These are phyloP conservation scores for Cutaneotrichosporon spelunceum DNA, from an alignment of 1,284 basidiomycete genomes.

Conservation along the genomic window DNA sequence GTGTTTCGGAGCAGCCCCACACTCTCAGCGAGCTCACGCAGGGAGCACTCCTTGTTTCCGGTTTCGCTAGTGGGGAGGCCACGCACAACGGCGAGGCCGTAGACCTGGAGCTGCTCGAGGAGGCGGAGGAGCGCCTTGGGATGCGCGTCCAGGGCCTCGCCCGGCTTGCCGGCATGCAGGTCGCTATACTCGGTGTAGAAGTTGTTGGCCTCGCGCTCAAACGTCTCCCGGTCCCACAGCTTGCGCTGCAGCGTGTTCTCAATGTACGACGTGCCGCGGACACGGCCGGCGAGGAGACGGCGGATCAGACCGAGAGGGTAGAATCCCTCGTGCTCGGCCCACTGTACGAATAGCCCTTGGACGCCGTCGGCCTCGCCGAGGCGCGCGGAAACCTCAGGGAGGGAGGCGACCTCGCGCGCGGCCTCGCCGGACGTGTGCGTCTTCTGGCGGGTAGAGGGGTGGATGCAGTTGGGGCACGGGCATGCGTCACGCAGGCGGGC, in stretches of 20 bases:
- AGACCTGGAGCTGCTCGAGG: constrained; percentile 50
- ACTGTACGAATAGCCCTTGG: constrained; percentile 16
- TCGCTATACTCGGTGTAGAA: constrained; percentile 18
- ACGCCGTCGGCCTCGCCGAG: constrained; percentile 29
- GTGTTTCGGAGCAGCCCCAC: constrained; percentile 79
- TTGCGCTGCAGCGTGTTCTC: constrained; percentile 14
- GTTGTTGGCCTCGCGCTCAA: not conserved
- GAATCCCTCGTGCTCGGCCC: constrained; percentile 15
- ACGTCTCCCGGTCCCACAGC: constrained; percentile 17
- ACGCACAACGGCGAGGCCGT: constrained; percentile 57
- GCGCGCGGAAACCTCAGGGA: constrained; percentile 54
- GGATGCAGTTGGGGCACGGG: constrained; percentile 60
- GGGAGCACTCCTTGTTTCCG: constrained; percentile 61
- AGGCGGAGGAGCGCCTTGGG: constrained; percentile 25
- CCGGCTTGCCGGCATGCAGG: constrained; percentile 12
- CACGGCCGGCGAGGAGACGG: constrained; percentile 12
- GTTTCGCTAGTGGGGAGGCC: constrained; percentile 61
- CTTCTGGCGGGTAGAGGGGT: constrained; percentile 72
- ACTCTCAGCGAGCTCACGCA: constrained; percentile 61
- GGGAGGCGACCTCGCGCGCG: constrained; percentile 8
- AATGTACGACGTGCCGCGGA: constrained; percentile 18
- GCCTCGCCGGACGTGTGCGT: constrained; percentile 57
- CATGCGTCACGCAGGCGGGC: constrained; percentile 61
- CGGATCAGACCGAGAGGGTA: constrained; percentile 21
- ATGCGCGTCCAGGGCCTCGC: constrained; percentile 6